A percentile compares a stretch with the other conserved stretches of the same genome.
These are phyloP conservation scores for Syzygium malaccense DNA, from an alignment of 441 rosid species.

Conservation along the genomic window DNA sequence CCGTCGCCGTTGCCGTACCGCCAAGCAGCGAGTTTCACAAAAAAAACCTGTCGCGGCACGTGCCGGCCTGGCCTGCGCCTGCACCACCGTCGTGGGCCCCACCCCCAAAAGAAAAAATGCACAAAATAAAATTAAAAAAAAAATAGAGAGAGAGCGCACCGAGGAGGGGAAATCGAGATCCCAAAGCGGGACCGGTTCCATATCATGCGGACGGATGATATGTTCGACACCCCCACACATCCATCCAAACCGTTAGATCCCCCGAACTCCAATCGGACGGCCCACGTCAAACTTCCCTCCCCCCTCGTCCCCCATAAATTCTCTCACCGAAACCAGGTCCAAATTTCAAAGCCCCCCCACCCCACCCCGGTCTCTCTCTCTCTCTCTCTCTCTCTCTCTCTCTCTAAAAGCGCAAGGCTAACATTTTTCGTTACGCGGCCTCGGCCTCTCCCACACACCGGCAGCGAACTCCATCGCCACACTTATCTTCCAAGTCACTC, in stretches of 20 bases:
- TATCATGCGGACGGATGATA: neutral
- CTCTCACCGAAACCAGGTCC: conserved; percentile 24
- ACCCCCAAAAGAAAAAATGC: neutral
- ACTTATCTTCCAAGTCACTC: conserved; percentile 1
- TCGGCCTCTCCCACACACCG: neutral
- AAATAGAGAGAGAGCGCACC: neutral
- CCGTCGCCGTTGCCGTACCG: neutral
- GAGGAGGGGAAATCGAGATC: neutral
- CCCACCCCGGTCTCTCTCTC: too few relatives aligned
- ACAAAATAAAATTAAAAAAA: neutral
- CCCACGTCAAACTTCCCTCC: conserved; percentile 27
- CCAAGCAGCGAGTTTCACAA: neutral
- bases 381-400: conserved; percentile 6
- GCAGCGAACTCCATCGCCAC: neutral
- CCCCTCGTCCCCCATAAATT: conserved; percentile 24
- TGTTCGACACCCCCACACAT: neutral
- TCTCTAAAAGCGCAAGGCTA: neutral
- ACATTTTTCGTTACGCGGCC: neutral
- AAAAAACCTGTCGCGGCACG: conserved; percentile 30
- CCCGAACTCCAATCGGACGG: conserved; percentile 39
- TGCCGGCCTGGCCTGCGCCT: conserved; percentile 41
- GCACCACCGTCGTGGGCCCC: neutral
- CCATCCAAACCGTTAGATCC: neutral
- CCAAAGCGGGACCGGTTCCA: neutral
- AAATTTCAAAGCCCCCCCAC: neutral